These are phyloP conservation scores for Phoma sp. DNA, from an alignment of 2,329 filamentous ascomycete species.

Conservation along the genomic window DNA sequence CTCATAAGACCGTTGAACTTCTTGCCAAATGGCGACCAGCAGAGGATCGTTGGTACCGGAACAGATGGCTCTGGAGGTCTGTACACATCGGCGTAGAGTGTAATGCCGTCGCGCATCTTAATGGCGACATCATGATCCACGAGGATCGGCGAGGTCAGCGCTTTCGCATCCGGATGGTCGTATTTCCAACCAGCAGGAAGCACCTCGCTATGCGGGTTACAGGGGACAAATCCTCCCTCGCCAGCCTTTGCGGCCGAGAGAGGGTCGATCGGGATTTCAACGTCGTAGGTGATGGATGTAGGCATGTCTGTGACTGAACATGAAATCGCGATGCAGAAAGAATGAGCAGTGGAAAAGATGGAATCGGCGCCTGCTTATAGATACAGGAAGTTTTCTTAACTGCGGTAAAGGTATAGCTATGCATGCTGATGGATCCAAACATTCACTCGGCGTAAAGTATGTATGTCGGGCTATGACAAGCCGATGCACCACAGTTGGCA, in stretches of 20 bases:
- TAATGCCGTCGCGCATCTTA: not conserved
- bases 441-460: not conserved
- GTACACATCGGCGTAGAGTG: not conserved
- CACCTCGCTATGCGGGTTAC: not conserved
- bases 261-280: not conserved
- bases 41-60: not conserved
- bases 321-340: not conserved
- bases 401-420: not conserved
- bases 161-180: not conserved
- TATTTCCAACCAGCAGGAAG: not conserved
- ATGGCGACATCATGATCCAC: not conserved
- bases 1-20: not conserved
- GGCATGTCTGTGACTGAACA: not conserved
- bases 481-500: not conserved
- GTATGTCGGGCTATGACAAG: not conserved
- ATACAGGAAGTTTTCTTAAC: not conserved
- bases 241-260: not conserved
- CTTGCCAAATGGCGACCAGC: slow-evolving; percentile 1
- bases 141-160: not conserved
- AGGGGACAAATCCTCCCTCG: not conserved
- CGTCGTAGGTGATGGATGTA: not conserved
- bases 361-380: not conserved
- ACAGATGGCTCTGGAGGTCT: not conserved
- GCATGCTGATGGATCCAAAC: not conserved
- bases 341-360: not conserved